These are phyloP conservation scores for Entamoeba dispar DNA, from an alignment of 208 protist genomes.

Conservation along the genomic window DNA sequence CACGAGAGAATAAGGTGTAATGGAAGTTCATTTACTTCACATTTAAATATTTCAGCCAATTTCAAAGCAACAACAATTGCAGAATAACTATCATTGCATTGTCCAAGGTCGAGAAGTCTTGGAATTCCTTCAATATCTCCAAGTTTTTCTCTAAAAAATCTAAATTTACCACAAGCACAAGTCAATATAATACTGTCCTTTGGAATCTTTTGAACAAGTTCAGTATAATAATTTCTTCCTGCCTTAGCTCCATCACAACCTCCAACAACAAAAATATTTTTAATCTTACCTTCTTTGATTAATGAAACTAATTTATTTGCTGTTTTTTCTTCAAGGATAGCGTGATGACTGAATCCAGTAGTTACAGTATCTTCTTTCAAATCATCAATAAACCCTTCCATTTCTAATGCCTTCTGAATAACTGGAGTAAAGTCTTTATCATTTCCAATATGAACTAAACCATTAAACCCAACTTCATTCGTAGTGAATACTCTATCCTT, in stretches of 20 bases:
- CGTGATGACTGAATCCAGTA: slow-evolving; percentile 25
- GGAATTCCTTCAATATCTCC: slow-evolving; percentile 42
- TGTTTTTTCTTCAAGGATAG: slow-evolving; percentile 20
- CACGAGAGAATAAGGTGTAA: slow-evolving; percentile 49
- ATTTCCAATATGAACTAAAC: slow-evolving; percentile 20
- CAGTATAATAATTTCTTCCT: slow-evolving; percentile 45
- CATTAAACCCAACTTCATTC: slow-evolving; percentile 29
- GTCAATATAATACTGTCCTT: slow-evolving; percentile 47
- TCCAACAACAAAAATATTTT: slow-evolving; percentile 48
- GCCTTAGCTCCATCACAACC: slow-evolving; percentile 54
- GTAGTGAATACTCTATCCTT: slow-evolving; percentile 45
- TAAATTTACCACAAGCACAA: slow-evolving; percentile 52
- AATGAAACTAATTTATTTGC: slow-evolving; percentile 32
- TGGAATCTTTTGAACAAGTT: slow-evolving; percentile 27
- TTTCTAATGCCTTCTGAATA: slow-evolving; percentile 31
- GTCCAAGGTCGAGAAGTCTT: slow-evolving; percentile 53
- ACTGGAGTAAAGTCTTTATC: slow-evolving; percentile 29
- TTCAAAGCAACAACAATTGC: slow-evolving; percentile 43
- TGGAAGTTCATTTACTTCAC: slow-evolving; percentile 32
- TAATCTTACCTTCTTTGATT: slow-evolving; percentile 48
- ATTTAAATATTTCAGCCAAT: slow-evolving; percentile 33
- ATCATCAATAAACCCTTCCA: slow-evolving; percentile 27
- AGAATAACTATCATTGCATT: slow-evolving; percentile 60
- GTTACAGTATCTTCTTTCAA: not conserved
- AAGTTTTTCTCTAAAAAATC: slow-evolving; percentile 40